A percentile compares a stretch with the other conserved stretches of the same genome.
Conservation (phyloP, 768 basidiomycete genomes). For the Trametopsis cervina region DNA sequence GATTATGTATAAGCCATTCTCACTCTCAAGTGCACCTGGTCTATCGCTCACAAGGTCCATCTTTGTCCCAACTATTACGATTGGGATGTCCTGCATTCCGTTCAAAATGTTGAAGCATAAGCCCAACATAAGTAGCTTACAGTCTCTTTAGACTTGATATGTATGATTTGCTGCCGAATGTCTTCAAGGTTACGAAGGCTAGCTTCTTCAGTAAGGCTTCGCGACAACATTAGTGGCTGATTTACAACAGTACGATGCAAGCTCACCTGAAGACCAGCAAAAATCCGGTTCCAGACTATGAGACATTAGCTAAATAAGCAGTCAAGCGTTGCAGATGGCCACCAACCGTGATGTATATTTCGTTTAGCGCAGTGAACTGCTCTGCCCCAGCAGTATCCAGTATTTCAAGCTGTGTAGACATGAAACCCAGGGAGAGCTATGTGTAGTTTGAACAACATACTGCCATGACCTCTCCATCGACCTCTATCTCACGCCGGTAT, state of each 20-base stretch:
- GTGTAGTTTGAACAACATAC: slow-evolving; percentile 32
- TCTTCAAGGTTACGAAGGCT: slow-evolving; percentile 75
- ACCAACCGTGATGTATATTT: slow-evolving; percentile 72
- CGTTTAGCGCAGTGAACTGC: slow-evolving; percentile 75
- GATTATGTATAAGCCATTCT: neutral
- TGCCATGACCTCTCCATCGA: slow-evolving; percentile 57
- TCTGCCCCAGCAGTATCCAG: slow-evolving; percentile 84
- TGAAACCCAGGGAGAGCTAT: slow-evolving; percentile 4
- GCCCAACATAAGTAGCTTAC: slow-evolving; percentile 30
- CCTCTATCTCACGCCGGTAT: slow-evolving; percentile 56
- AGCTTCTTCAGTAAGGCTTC: slow-evolving; percentile 74
- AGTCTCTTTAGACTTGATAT: slow-evolving; percentile 65
- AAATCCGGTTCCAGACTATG: slow-evolving; percentile 66
- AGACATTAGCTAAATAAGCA: slow-evolving; percentile 6
- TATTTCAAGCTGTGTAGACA: slow-evolving; percentile 55
- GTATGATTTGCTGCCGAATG: slow-evolving; percentile 74
- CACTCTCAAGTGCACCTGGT: too few relatives aligned
- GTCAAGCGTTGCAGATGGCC: neutral
- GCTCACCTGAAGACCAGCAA: slow-evolving; percentile 74
- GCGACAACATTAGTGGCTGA: too few relatives aligned
- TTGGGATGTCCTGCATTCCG: slow-evolving; percentile 67
- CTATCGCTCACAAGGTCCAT: slow-evolving; percentile 62
- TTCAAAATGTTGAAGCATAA: neutral
- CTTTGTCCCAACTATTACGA: slow-evolving; percentile 84
- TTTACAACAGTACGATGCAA: too few relatives aligned